These are phyloP conservation scores for Styphnolobium japonicum DNA, from an alignment of 306 rosid genomes.

Conservation along the genomic window DNA sequence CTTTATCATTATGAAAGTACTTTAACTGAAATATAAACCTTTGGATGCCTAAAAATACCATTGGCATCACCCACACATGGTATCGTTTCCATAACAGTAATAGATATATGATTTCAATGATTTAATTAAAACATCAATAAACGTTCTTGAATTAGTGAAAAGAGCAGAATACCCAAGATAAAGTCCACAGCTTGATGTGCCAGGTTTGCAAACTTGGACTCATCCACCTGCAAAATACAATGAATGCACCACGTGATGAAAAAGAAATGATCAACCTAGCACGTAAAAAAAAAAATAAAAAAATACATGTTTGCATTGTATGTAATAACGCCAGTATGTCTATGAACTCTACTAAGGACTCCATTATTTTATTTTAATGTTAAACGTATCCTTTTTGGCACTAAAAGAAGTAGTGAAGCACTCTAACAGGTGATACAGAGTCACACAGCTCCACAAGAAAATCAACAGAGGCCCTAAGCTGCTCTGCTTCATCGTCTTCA, in stretches of 20 bases:
- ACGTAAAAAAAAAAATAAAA: neutral
- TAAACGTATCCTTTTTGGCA: neutral
- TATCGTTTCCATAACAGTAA: neutral
- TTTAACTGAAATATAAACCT: too few relatives aligned
- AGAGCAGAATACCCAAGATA: constrained; percentile 56
- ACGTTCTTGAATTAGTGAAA: neutral
- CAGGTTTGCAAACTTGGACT: constrained; percentile 62
- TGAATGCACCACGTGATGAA: neutral
- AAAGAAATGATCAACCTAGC: neutral
- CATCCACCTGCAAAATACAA: constrained; percentile 55
- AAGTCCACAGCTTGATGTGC: constrained; percentile 90
- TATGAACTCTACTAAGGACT: neutral
- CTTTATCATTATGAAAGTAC: too few relatives aligned
- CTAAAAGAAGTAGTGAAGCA: neutral
- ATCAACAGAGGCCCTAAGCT: constrained; percentile 74
- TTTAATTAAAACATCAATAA: too few relatives aligned
- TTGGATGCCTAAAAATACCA: too few relatives aligned
- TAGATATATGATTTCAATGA: neutral
- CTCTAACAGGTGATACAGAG: constrained; percentile 56
- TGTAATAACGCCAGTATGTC: neutral
- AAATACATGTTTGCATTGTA: neutral
- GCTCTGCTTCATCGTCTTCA: constrained; percentile 69
- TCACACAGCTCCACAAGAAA: constrained; percentile 88
- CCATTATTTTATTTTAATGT: neutral
- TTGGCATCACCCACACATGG: too few relatives aligned